phyloP scores from a whole-genome alignment of 805 yeast species.

The Starmera amethionina region DNA sequence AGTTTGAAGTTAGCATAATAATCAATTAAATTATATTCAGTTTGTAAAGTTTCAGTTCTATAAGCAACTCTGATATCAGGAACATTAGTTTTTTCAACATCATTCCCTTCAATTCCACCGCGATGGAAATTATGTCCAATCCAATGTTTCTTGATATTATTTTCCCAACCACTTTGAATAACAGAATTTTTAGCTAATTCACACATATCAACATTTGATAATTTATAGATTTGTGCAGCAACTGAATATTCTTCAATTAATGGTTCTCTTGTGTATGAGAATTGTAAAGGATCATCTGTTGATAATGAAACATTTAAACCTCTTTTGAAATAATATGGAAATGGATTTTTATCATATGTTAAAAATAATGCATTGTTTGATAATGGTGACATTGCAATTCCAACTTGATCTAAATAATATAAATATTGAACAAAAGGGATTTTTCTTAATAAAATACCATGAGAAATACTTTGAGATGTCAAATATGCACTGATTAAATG shows the following conservation, averaged over 20 bases:
- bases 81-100: slow-evolving; percentile 89
- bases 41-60: slow-evolving; percentile 68
- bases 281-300: slow-evolving; percentile 96
- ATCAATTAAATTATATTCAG: slow-evolving; percentile 60
- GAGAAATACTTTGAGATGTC: slow-evolving; percentile 87
- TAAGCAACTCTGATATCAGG: slow-evolving; percentile 82
- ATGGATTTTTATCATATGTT: slow-evolving; percentile 96
- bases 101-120: slow-evolving; percentile 72
- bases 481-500: slow-evolving; percentile 86
- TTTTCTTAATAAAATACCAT: slow-evolving; percentile 88
- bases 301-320: slow-evolving; percentile 93
- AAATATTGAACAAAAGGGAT: slow-evolving; percentile 92
- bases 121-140: slow-evolving; percentile 55
- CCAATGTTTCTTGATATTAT: slow-evolving; percentile 84
- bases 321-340: slow-evolving; percentile 79
- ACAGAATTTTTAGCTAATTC: slow-evolving; percentile 93
- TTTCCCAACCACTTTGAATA: slow-evolving; percentile 89
- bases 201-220: slow-evolving; percentile 94
- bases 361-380: slow-evolving; percentile 93
- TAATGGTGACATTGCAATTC: slow-evolving; percentile 96
- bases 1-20: slow-evolving; percentile 33
- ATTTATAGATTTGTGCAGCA: slow-evolving; percentile 94
- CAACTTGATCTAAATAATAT: slow-evolving; percentile 89
- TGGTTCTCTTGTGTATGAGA: slow-evolving; percentile 94
- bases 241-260: slow-evolving; percentile 95